These are phyloP conservation scores for Filobasidium uniguttulatum DNA, from an alignment of 1,284 basidiomycete genomes.

Conservation along the genomic window DNA sequence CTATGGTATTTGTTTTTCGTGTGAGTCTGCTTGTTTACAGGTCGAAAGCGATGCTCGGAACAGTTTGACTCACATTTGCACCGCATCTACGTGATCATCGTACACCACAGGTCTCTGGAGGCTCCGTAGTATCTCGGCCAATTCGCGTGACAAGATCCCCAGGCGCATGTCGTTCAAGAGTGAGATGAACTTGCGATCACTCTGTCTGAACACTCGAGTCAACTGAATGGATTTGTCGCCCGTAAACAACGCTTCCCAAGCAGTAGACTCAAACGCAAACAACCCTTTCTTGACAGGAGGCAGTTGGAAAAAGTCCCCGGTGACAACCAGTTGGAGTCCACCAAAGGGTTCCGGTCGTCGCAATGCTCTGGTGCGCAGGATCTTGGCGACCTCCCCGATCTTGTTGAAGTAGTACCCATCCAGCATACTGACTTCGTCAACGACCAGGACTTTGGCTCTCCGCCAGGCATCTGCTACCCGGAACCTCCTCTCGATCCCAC, in stretches of 20 bases:
- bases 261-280: constrained; percentile 80
- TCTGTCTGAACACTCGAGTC: constrained; percentile 69
- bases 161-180: too few species aligned
- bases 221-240: constrained; percentile 67
- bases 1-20: too few species aligned
- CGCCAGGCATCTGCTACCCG: constrained; percentile 57
- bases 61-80: too few species aligned
- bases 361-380: constrained; percentile 45
- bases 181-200: too few species aligned
- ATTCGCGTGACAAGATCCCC: too few species aligned
- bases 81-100: too few species aligned
- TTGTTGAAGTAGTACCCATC: constrained; percentile 59
- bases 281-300: constrained; percentile 65
- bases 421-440: constrained; percentile 96
- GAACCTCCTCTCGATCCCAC: constrained; percentile 56
- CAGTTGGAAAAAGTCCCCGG: constrained; percentile 94
- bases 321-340: constrained; percentile 86
- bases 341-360: constrained; percentile 82
- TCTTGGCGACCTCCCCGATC: constrained; percentile 33
- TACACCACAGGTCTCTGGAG: too few species aligned
- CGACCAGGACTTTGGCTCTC: constrained; percentile 64
- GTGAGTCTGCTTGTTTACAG: too few species aligned
- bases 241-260: constrained; percentile 73
- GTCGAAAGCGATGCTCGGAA: too few species aligned
- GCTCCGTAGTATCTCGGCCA: too few species aligned